Evolutionary conservation across 306 rosid species (phyloP).

Genomic region (Ormosia semicastrata): DNA sequence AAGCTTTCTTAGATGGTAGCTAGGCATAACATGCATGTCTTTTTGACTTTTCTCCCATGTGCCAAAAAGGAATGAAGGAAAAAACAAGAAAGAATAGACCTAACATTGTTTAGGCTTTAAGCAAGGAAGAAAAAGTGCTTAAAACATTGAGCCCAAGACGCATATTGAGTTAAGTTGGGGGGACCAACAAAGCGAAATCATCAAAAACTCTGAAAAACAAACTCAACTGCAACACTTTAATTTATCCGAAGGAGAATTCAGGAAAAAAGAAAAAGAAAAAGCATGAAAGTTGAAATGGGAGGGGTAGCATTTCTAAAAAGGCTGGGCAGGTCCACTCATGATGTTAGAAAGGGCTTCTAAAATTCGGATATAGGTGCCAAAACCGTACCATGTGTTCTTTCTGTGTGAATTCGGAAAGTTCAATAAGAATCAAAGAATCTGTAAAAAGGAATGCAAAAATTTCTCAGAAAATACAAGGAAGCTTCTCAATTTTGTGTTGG

Average conservation of each 20-base stretch:
- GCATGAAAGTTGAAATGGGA: neutral
- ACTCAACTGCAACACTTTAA: neutral
- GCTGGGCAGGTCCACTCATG: neutral
- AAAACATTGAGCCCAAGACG: neutral
- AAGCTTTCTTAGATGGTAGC: neutral
- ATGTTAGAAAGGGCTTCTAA: neutral
- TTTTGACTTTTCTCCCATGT: constrained; percentile 28
- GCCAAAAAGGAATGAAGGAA: neutral
- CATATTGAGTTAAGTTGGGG: neutral
- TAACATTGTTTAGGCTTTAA: constrained; percentile 11
- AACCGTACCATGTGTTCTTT: neutral
- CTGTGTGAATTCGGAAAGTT: constrained; percentile 14
- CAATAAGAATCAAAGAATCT: constrained; percentile 24
- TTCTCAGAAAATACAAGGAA: constrained; percentile 10
- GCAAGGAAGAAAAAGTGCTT: neutral
- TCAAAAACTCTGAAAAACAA: neutral
- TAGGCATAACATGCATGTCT: neutral
- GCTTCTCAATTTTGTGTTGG: neutral
- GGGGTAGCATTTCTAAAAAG: neutral
- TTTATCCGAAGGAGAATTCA: neutral
- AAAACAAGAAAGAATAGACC: neutral
- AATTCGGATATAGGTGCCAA: neutral
- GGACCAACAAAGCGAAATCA: neutral
- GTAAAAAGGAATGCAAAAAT: neutral
- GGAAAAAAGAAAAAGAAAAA: neutral